phyloP scores from a whole-genome alignment of 2,329 filamentous ascomycete species.

The Raffaelea arxii region DNA sequence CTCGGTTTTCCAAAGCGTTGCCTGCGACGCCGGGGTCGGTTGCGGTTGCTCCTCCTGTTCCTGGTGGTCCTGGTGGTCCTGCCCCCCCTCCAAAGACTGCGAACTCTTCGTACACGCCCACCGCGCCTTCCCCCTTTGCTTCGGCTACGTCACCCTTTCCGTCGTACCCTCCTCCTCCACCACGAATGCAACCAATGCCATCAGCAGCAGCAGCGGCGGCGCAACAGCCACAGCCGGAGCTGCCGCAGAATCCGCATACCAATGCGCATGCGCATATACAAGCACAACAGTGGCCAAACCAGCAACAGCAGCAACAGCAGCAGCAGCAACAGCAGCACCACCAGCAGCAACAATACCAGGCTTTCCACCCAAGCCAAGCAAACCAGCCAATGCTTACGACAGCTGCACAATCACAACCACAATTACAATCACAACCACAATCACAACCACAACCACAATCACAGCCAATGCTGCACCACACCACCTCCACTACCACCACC shows the following conservation, averaged over 20 bases:
- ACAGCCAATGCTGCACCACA: background rate
- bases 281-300: background rate
- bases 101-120: background rate
- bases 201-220: background rate
- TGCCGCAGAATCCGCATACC: background rate
- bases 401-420: background rate
- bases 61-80: background rate
- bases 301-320: background rate
- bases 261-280: background rate
- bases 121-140: background rate
- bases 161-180: background rate
- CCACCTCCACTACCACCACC: background rate
- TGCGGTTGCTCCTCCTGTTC: background rate
- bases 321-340: background rate
- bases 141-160: slow-evolving; percentile 2
- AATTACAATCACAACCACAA: background rate
- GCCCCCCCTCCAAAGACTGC: slow-evolving; percentile 5
- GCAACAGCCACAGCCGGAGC: background rate
- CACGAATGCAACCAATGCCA: background rate
- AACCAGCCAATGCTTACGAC: background rate
- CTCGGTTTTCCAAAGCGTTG: slow-evolving; percentile 50
- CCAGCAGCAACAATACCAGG: background rate
- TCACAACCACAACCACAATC: background rate
- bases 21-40: slow-evolving; percentile 33
- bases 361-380: background rate